These are phyloP conservation scores for Diaporthe citri DNA, from an alignment of 2,329 filamentous ascomycete species.

Conservation along the genomic window DNA sequence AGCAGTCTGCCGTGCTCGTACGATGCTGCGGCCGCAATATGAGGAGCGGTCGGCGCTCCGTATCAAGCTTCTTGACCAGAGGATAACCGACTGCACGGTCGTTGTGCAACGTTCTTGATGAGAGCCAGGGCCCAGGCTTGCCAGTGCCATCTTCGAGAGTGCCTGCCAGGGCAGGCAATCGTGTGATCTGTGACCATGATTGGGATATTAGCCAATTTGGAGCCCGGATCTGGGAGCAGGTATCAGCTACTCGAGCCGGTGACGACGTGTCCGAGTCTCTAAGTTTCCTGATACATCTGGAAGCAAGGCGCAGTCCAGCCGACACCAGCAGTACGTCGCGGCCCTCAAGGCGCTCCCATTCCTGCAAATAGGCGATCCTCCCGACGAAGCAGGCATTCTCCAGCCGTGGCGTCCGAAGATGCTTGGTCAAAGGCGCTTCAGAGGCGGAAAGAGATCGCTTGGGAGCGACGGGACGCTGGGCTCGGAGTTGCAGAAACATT, in stretches of 20 bases:
- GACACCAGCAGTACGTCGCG: not conserved
- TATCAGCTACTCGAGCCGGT: not conserved
- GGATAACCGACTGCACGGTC: not conserved
- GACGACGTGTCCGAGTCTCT: conserved; percentile 1
- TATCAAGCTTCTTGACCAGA: not conserved
- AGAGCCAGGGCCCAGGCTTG: not conserved
- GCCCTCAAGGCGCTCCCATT: not conserved
- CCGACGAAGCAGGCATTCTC: conserved; percentile 9
- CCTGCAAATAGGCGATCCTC: conserved; percentile 6
- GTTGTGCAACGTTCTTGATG: not conserved
- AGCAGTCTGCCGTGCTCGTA: conserved; percentile 3
- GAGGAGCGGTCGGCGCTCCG: too few species aligned
- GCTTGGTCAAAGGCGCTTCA: not conserved
- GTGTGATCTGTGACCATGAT: not conserved
- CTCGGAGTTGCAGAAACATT: conserved; percentile 24
- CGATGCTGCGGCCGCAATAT: not conserved
- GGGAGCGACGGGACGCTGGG: not conserved
- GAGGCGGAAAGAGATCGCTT: conserved; percentile 33
- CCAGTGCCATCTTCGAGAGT: not conserved
- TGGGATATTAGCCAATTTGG: conserved; percentile 1
- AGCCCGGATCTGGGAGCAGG: not conserved
- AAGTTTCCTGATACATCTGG: not conserved
- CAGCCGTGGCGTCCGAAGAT: conserved; percentile 18
- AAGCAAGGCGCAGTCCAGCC: not conserved
- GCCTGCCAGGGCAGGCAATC: not conserved